Percentiles rank a stretch among this genome's conserved stretches.
phyloP scores from a whole-genome alignment of 257 asterid species.

The Pogostemon cablin region DNA sequence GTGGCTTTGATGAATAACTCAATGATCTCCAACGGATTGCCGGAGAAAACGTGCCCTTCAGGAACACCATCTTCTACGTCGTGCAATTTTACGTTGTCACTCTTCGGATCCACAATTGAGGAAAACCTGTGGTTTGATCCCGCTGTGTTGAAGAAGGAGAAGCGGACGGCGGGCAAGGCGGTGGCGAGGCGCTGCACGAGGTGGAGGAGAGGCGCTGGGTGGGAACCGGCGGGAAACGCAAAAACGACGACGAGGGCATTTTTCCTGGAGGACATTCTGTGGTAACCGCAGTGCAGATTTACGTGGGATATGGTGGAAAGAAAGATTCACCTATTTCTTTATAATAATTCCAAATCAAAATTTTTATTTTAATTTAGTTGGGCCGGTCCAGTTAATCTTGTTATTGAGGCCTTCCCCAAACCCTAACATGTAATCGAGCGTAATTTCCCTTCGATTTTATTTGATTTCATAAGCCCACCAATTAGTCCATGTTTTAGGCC shows the following conservation, averaged over 20 bases:
- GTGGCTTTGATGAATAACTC: slow-evolving; percentile 46
- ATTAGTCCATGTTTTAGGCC: too few relatives aligned
- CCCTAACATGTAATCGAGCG: too few relatives aligned
- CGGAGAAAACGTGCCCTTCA: slow-evolving; percentile 31
- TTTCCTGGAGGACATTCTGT: slow-evolving; percentile 2
- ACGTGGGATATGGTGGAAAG: too few relatives aligned
- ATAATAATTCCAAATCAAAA: too few relatives aligned
- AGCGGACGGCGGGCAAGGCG: slow-evolving; percentile 40
- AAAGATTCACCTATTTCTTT: too few relatives aligned
- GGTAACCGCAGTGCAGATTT: neutral
- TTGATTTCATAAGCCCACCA: too few relatives aligned
- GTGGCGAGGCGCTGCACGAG: slow-evolving; percentile 47
- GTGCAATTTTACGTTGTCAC: slow-evolving; percentile 37
- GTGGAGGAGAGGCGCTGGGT: slow-evolving; percentile 50
- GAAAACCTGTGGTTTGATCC: slow-evolving; percentile 38
- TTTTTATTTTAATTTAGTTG: too few relatives aligned
- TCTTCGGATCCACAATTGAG: neutral
- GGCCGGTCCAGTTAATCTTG: too few relatives aligned
- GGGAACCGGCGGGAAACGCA: slow-evolving; percentile 64
- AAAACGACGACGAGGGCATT: slow-evolving; percentile 50
- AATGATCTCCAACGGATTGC: slow-evolving; percentile 42
- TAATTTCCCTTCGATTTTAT: too few relatives aligned
- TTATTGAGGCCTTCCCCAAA: too few relatives aligned
- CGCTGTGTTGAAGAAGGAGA: slow-evolving; percentile 46
- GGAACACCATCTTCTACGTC: slow-evolving; percentile 48